A percentile compares a stretch with the other conserved stretches of the same genome.
These are phyloP conservation scores for Talaromyces islandicus DNA, from an alignment of 2,329 filamentous ascomycete species.

Conservation along the genomic window DNA sequence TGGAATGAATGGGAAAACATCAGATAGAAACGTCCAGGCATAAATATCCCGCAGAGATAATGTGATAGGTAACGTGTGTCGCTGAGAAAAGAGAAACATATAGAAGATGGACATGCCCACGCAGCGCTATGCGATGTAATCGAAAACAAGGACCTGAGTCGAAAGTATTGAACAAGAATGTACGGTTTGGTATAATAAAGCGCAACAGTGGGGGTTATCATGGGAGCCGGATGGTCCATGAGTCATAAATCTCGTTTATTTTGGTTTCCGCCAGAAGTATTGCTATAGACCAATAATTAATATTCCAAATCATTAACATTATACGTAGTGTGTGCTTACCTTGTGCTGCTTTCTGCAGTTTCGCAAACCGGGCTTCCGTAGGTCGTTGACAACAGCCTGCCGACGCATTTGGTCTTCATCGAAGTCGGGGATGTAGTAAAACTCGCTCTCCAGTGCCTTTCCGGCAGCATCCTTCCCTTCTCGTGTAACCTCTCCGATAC, in stretches of 20 bases:
- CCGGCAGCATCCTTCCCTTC: constrained; percentile 95
- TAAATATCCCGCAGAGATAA: too few species aligned
- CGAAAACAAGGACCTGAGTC: background rate
- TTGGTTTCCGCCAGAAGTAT: constrained; percentile 67
- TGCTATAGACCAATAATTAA: constrained; percentile 42
- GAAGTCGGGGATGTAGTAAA: constrained; percentile 88
- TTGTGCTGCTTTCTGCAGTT: constrained; percentile 95
- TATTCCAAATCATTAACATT: constrained; percentile 17
- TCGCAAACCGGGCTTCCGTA: constrained; percentile 82
- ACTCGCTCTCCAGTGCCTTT: constrained; percentile 89
- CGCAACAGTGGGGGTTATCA: background rate
- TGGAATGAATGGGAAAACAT: too few species aligned
- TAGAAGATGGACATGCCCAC: constrained; percentile 27
- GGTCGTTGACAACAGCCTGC: constrained; percentile 74
- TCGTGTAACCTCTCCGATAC: constrained; percentile 80
- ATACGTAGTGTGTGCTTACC: constrained; percentile 51
- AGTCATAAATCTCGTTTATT: constrained; percentile 24
- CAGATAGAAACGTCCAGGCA: too few species aligned
- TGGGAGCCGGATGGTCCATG: constrained; percentile 11
- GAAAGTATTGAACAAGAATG: constrained; percentile 12
- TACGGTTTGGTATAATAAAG: background rate
- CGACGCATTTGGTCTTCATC: constrained; percentile 74
- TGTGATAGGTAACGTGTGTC: too few species aligned
- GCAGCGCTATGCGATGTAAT: constrained; percentile 36
- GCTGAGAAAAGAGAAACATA: background rate